Percentiles rank a stretch among this genome's conserved stretches.
Evolutionary conservation across 2,329 filamentous ascomycete genomes (phyloP).

Genomic region (Cladosporium oxysporum): DNA sequence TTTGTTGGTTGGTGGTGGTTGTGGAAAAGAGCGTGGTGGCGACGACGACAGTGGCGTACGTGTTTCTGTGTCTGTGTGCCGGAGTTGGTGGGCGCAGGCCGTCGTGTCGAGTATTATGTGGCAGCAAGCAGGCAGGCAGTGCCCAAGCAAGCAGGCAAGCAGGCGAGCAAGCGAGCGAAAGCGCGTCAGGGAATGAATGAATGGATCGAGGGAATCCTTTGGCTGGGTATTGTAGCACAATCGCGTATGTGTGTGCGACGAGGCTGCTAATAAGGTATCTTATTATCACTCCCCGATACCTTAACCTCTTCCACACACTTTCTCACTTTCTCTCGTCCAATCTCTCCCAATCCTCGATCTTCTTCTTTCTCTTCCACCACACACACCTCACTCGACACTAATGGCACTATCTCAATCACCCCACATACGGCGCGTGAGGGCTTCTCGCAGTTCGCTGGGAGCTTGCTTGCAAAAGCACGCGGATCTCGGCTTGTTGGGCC

Average conservation of each 20-base stretch:
- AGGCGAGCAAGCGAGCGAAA: background rate
- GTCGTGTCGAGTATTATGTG: background rate
- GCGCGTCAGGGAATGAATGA: constrained; percentile 1
- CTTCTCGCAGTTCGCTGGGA: background rate
- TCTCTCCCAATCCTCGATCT: constrained; percentile 1
- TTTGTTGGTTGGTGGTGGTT: background rate
- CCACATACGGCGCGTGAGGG: constrained; percentile 1
- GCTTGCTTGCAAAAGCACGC: background rate
- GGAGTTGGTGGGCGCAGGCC: background rate
- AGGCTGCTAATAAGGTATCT: background rate
- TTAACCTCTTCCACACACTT: too few species aligned
- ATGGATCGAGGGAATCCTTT: background rate
- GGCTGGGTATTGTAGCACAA: background rate
- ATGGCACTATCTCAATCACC: background rate
- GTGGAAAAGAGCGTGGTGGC: constrained; percentile 4
- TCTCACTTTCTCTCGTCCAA: background rate
- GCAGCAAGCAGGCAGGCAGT: too few species aligned
- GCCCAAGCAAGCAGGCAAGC: background rate
- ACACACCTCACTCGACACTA: background rate
- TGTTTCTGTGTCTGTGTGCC: background rate
- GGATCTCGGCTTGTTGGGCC: constrained; percentile 4
- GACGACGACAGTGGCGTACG: background rate
- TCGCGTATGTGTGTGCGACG: background rate
- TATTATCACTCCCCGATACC: background rate
- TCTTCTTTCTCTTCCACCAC: background rate